phyloP scores from a whole-genome alignment of 176 grass and related monocot species.

The Zea luxurians region DNA sequence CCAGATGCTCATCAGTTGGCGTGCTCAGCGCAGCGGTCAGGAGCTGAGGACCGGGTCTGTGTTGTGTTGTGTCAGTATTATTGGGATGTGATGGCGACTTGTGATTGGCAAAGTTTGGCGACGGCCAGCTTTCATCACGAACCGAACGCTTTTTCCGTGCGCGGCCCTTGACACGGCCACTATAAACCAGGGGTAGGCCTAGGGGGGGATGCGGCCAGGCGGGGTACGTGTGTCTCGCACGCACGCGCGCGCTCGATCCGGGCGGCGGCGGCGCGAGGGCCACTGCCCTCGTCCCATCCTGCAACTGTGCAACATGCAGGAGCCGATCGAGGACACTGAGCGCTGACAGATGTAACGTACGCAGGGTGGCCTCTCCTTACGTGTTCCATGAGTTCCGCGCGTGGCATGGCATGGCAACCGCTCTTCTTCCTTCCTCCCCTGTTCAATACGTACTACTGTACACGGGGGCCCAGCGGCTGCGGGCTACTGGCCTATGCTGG shows the following conservation, averaged over 20 bases:
- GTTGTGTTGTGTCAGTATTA: not conserved
- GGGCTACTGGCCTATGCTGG: not conserved
- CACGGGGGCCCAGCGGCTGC: not conserved
- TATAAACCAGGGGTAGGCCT: not conserved
- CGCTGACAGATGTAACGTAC: not conserved
- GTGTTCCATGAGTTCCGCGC: not conserved
- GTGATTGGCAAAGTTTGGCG: conserved; percentile 22
- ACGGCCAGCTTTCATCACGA: conserved; percentile 18
- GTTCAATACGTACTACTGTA: not conserved
- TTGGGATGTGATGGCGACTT: conserved; percentile 1
- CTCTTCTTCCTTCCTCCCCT: not conserved
- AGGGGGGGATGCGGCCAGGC: not conserved
- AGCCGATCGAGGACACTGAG: not conserved
- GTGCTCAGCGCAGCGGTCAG: not conserved
- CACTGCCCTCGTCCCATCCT: not conserved
- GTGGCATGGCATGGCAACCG: not conserved
- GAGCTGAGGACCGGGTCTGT: not conserved
- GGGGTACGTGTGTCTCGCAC: not conserved
- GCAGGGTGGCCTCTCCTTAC: not conserved
- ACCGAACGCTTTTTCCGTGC: not conserved
- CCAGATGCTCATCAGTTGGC: not conserved
- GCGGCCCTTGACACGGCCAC: conserved; percentile 9
- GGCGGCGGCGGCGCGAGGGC: not conserved
- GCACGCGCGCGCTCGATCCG: not conserved
- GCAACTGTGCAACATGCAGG: not conserved